Conservation (phyloP, 2,329 filamentous ascomycete genomes). For the Pseudopyricularia javanii region DNA sequence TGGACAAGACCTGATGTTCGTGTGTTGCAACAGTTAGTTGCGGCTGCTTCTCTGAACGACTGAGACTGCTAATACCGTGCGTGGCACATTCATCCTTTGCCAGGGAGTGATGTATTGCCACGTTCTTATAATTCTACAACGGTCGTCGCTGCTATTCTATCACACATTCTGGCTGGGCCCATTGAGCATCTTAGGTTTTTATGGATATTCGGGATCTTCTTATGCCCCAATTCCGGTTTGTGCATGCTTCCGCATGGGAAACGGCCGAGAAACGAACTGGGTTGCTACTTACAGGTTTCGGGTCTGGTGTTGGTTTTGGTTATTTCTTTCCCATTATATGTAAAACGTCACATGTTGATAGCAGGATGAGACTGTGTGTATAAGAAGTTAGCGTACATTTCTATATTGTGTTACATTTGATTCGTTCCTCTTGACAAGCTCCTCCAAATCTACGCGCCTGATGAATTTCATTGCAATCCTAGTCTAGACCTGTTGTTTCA, state of each 20-base stretch:
- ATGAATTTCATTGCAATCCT: not conserved
- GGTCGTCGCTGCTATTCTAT: not conserved
- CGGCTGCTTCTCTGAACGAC: conserved; percentile 42
- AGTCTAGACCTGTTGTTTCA: too few species aligned
- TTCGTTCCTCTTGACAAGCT: not conserved
- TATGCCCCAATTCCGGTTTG: not conserved
- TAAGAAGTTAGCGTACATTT: not conserved
- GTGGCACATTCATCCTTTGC: too few species aligned
- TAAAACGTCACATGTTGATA: not conserved
- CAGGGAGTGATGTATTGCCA: not conserved
- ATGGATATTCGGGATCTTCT: not conserved
- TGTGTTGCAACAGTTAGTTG: conserved; percentile 45
- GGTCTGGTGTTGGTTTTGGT: not conserved
- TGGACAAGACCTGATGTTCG: conserved; percentile 51
- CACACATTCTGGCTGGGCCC: not conserved
- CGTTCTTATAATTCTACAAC: not conserved
- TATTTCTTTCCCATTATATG: not conserved
- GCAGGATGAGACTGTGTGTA: not conserved
- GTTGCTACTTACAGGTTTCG: not conserved
- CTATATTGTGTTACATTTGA: not conserved
- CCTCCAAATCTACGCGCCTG: too few species aligned
- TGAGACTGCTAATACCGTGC: not conserved
- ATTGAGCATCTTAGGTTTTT: not conserved
- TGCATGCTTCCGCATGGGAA: not conserved
- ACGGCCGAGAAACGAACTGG: not conserved